phyloP scores from a whole-genome alignment of 345 rosid genomes.

The Eucalyptus victrix region DNA sequence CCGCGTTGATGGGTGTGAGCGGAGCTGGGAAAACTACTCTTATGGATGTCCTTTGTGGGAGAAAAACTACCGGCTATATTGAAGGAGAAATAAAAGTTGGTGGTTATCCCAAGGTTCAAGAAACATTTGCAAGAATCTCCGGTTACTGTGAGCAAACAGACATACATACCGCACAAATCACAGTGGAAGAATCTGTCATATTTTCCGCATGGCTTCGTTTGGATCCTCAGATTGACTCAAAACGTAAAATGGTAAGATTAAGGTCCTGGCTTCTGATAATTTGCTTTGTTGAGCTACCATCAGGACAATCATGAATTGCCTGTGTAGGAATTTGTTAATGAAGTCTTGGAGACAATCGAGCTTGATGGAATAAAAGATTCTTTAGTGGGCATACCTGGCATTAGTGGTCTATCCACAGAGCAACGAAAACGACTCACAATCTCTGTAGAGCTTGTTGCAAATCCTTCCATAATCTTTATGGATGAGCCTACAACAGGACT shows the following conservation, averaged over 20 bases:
- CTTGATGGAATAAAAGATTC: slow-evolving; percentile 56
- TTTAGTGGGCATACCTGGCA: slow-evolving; percentile 55
- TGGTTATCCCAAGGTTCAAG: slow-evolving; percentile 63
- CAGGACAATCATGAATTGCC: background rate
- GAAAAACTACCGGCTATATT: slow-evolving; percentile 64
- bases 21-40: slow-evolving; percentile 94
- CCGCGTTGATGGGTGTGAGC: slow-evolving; percentile 79
- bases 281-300: background rate
- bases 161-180: slow-evolving; percentile 67
- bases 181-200: slow-evolving; percentile 54
- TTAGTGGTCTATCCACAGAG: slow-evolving; percentile 63
- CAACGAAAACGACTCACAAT: slow-evolving; percentile 70
- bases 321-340: slow-evolving; percentile 51
- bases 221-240: slow-evolving; percentile 37
- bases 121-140: slow-evolving; percentile 73
- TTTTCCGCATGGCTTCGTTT: slow-evolving; percentile 83
- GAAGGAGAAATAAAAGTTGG: slow-evolving; percentile 66
- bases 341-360: slow-evolving; percentile 69
- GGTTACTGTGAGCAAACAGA: slow-evolving; percentile 84
- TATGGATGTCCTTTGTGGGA: slow-evolving; percentile 75
- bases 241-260: slow-evolving; percentile 38
- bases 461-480: slow-evolving; percentile 77
- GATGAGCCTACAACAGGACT: slow-evolving; percentile 85
- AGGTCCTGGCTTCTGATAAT: background rate
- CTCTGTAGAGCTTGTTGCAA: slow-evolving; percentile 79